Conservation (phyloP, 139 green algal species). For the Astrephomene gubernaculifera region DNA sequence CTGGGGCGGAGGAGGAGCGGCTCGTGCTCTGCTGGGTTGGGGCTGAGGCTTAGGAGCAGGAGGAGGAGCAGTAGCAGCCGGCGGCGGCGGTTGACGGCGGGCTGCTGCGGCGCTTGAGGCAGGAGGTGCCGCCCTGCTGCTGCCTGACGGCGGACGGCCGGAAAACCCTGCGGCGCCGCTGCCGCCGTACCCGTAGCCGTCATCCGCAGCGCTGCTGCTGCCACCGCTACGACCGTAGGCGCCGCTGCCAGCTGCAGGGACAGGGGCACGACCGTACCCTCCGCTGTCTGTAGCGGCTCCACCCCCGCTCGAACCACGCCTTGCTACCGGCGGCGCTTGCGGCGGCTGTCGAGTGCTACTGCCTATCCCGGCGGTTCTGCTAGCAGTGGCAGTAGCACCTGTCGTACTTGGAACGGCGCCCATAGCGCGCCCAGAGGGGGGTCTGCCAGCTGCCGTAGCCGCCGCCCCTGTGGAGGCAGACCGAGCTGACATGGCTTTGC, state of each 20-base stretch:
- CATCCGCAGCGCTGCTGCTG: not conserved
- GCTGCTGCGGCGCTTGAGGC: not conserved
- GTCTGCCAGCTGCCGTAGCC: not conserved
- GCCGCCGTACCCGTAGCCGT: not conserved
- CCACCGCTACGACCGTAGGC: not conserved
- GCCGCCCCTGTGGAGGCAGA: constrained; percentile 13
- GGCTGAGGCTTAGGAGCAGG: constrained; percentile 1
- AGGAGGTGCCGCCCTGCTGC: not conserved
- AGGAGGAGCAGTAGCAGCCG: not conserved
- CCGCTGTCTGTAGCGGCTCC: too few relatives aligned
- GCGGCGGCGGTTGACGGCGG: not conserved
- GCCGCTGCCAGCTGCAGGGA: not conserved
- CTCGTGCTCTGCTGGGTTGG: too few relatives aligned
- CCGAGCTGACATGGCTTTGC: not conserved
- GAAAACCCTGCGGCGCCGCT: not conserved
- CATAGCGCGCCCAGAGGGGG: not conserved
- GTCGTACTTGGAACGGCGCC: too few relatives aligned
- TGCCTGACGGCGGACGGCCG: not conserved
- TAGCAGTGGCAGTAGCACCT: not conserved
- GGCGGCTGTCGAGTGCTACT: not conserved
- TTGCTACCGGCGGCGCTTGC: not conserved
- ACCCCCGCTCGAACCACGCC: too few relatives aligned
- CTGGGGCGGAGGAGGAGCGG: not conserved
- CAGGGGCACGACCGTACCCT: too few relatives aligned
- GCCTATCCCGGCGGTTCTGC: not conserved